Percentiles rank a stretch among this genome's conserved stretches.
These are phyloP conservation scores for Ustilago trichophora DNA, from an alignment of 1,284 basidiomycete species.

Conservation along the genomic window DNA sequence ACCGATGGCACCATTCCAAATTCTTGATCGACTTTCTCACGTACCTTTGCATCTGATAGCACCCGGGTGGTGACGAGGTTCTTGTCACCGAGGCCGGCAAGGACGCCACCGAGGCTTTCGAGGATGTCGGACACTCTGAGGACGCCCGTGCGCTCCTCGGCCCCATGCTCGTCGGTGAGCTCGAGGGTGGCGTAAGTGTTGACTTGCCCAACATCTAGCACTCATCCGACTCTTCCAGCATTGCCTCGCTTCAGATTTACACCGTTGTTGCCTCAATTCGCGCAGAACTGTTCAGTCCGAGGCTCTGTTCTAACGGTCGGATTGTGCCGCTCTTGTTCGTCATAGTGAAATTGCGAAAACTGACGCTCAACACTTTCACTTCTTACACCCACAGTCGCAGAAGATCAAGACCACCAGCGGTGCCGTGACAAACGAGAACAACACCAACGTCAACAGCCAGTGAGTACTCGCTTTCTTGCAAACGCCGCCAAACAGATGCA, in stretches of 20 bases:
- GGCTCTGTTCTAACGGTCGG: no score
- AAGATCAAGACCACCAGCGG: slow-evolving; percentile 49
- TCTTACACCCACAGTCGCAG: slow-evolving; percentile 14
- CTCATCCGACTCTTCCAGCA: background rate
- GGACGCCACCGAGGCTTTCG: slow-evolving; percentile 98
- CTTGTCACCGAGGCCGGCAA: slow-evolving; percentile 88
- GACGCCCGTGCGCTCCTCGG: slow-evolving; percentile 90
- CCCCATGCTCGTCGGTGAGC: slow-evolving; percentile 71
- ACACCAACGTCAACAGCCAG: slow-evolving; percentile 54
- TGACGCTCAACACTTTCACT: background rate
- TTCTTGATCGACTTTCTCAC: background rate
- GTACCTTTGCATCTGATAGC: slow-evolving; percentile 64
- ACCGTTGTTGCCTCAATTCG: no score
- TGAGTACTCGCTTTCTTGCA: slow-evolving; percentile 21
- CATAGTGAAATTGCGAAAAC: background rate
- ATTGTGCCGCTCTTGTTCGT: background rate
- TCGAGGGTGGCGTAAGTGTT: slow-evolving; percentile 63
- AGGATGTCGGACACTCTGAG: slow-evolving; percentile 99
- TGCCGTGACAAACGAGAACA: slow-evolving; percentile 49
- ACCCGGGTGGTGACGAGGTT: slow-evolving; percentile 97
- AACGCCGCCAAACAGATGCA: no score
- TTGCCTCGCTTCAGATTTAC: no score
- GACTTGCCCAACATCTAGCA: background rate
- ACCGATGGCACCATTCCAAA: no score
- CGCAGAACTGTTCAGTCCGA: no score